Conservation (phyloP, 2,329 filamentous ascomycete species). For the Calonectria pseudoturangicola region DNA sequence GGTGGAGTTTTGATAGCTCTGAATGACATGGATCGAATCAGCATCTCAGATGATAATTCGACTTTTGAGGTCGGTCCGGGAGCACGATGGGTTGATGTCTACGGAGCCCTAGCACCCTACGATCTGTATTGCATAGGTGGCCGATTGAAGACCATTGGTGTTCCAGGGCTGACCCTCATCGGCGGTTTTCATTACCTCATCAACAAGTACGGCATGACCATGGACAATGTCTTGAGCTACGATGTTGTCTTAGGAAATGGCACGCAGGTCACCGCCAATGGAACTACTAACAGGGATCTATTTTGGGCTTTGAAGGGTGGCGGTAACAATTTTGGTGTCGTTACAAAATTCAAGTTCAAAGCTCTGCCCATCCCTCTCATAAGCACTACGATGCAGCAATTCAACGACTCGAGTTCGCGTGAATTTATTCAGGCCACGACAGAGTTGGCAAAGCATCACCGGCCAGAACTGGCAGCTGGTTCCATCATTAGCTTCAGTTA, state of each 20-base stretch:
- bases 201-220: slow-evolving; percentile 54
- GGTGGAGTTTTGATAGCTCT: slow-evolving; percentile 43
- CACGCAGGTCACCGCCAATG: slow-evolving; percentile 61
- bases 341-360: slow-evolving; percentile 57
- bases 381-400: slow-evolving; percentile 29
- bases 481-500: slow-evolving; percentile 57
- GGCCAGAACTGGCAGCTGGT: slow-evolving; percentile 55
- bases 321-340: slow-evolving; percentile 60
- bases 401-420: slow-evolving; percentile 9
- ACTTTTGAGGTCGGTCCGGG: slow-evolving; percentile 47
- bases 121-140: slow-evolving; percentile 44
- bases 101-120: slow-evolving; percentile 32
- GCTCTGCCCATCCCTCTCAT: slow-evolving; percentile 48
- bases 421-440: slow-evolving; percentile 56
- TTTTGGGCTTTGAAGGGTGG: slow-evolving; percentile 62
- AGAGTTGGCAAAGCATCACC: slow-evolving; percentile 49
- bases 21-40: slow-evolving; percentile 42
- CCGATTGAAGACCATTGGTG: slow-evolving; percentile 45
- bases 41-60: slow-evolving; percentile 31
- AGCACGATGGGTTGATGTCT: slow-evolving; percentile 46
- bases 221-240: slow-evolving; percentile 58
- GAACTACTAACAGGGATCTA: slow-evolving; percentile 58
- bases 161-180: slow-evolving; percentile 42
- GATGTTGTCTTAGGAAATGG: slow-evolving; percentile 66
- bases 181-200: slow-evolving; percentile 49